These are phyloP conservation scores for Quercus dentata DNA, from an alignment of 306 rosid species.

Conservation along the genomic window DNA sequence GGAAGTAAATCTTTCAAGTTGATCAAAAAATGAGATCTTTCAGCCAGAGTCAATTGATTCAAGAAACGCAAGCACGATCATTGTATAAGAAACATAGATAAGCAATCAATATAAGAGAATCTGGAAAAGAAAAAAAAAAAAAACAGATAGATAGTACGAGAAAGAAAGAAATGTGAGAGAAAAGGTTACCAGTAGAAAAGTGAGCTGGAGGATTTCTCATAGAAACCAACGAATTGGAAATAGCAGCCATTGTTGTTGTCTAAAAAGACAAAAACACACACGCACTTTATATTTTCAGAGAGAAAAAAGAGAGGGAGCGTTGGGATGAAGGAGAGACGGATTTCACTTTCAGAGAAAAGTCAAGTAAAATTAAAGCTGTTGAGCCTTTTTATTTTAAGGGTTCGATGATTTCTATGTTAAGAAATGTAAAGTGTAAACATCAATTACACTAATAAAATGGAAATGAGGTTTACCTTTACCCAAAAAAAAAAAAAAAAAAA, in stretches of 20 bases:
- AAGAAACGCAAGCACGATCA: neutral
- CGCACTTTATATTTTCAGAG: neutral
- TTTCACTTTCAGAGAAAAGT: neutral
- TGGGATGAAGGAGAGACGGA: neutral
- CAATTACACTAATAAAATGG: neutral
- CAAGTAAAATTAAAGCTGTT: neutral
- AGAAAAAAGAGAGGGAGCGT: neutral
- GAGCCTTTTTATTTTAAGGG: neutral
- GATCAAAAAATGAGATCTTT: neutral
- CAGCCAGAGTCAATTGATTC: neutral
- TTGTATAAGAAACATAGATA: neutral
- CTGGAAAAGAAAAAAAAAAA: neutral
- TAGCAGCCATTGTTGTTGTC: conserved; percentile 53
- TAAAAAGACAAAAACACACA: neutral
- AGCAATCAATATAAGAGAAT: neutral
- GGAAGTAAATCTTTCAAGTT: neutral
- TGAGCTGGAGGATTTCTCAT: conserved; percentile 32
- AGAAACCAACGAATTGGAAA: conserved; percentile 51
- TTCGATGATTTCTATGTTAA: conserved; percentile 42
- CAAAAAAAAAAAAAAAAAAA: too few relatives aligned
- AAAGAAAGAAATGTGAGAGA: neutral
- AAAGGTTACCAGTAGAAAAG: conserved; percentile 37
- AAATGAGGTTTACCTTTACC: too few relatives aligned
- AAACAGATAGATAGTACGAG: neutral
- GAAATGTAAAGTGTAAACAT: neutral